Evolutionary conservation across 75 land plant genomes (phyloP).

Genomic region (Pinus tabuliformis): DNA sequence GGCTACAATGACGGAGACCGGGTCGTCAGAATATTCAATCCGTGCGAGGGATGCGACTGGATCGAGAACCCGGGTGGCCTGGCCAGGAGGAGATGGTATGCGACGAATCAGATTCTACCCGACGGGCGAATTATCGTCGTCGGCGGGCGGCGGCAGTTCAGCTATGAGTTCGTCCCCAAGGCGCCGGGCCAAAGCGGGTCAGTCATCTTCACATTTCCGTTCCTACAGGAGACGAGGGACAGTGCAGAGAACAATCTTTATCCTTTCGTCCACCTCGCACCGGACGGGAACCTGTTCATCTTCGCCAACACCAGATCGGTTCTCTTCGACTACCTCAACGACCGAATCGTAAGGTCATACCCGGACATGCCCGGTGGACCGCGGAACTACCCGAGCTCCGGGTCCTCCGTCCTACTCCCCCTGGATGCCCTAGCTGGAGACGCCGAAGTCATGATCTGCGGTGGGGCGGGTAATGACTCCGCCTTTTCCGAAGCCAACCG

Average conservation of each 20-base stretch:
- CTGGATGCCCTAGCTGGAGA: constrained; percentile 15
- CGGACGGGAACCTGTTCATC: constrained; percentile 78
- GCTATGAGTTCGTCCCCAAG: constrained; percentile 68
- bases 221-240: constrained; percentile 37
- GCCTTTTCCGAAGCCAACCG: constrained; percentile 5
- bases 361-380: constrained; percentile 48
- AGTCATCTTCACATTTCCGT: constrained; percentile 16
- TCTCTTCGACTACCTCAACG: constrained; percentile 38
- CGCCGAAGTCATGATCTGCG: constrained; percentile 41
- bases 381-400: constrained; percentile 68
- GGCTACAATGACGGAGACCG: constrained; percentile 36
- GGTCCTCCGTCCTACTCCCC: constrained; percentile 78
- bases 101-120: constrained; percentile 59
- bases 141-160: constrained; percentile 67
- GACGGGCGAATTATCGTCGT: constrained; percentile 71
- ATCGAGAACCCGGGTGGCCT: constrained; percentile 15
- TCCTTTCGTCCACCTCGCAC: constrained; percentile 72
- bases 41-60: constrained; percentile 32
- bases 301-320: constrained; percentile 69
- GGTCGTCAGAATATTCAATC: constrained; percentile 18
- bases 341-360: constrained; percentile 18
- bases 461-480: constrained; percentile 50
- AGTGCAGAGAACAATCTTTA: constrained; percentile 67
- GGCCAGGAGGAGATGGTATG: constrained; percentile 57
- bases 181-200: neutral